phyloP scores from a whole-genome alignment of 805 yeast genomes.

The Saturnispora ahearnii region DNA sequence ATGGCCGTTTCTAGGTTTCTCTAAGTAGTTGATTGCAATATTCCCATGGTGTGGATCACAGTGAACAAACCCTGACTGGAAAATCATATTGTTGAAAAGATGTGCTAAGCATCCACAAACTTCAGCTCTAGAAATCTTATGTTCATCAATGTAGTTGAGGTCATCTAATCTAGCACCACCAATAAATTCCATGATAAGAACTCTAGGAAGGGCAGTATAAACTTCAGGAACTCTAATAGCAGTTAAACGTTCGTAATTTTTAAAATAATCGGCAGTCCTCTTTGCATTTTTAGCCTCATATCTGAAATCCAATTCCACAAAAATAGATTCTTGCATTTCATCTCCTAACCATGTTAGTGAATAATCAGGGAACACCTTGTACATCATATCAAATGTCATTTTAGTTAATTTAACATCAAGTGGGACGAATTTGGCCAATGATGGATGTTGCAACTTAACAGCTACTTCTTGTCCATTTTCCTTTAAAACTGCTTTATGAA shows the following conservation, averaged over 20 bases:
- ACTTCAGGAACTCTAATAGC: conserved; percentile 76
- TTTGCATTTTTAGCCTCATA: conserved; percentile 79
- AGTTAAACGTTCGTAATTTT: conserved; percentile 45
- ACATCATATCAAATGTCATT: conserved; percentile 64
- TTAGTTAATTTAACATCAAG: conserved; percentile 74
- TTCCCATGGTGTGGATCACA: conserved; percentile 99
- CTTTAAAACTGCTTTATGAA: conserved; percentile 64
- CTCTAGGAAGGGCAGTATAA: conserved; percentile 53
- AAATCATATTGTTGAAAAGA: conserved; percentile 89
- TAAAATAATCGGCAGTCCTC: conserved; percentile 61
- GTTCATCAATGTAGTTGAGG: conserved; percentile 47
- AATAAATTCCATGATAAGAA: conserved; percentile 81
- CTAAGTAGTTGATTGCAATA: conserved; percentile 60
- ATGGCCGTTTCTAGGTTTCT: conserved; percentile 31
- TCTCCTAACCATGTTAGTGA: conserved; percentile 95
- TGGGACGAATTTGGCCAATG: conserved; percentile 79
- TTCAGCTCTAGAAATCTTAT: conserved; percentile 63
- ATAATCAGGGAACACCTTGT: conserved; percentile 82
- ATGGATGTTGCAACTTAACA: conserved; percentile 91
- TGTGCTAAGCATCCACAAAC: conserved; percentile 84
- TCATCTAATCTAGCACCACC: conserved; percentile 81
- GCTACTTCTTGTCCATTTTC: conserved; percentile 63
- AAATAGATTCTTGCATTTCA: conserved; percentile 78
- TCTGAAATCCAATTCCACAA: conserved; percentile 81
- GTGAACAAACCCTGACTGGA: conserved; percentile 85